Evolutionary conservation across 768 basidiomycete genomes (phyloP), one percentile per base, ranked within the genome.

Genomic region (Phanerodontia chrysosporium): DNA sequence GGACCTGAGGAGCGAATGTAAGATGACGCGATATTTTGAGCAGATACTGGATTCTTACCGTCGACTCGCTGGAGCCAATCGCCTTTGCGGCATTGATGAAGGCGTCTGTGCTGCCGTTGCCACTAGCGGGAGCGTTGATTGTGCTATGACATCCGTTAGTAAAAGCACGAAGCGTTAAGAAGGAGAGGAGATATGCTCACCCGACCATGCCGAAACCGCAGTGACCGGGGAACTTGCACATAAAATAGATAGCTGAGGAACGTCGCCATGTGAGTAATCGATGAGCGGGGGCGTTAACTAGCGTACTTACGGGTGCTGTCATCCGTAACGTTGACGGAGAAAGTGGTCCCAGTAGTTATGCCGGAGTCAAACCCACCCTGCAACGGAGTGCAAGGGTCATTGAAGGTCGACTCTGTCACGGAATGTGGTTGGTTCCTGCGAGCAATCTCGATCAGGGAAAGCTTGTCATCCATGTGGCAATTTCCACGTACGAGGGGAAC

Each of bases 361-460:
- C 80, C 80, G 21, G 81, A 82, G 68, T 82, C 81, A 59, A 84
- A 82, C 3, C 83, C 82, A 13, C 77, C 75, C 3, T 67, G 67
- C 10, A 84, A 74, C 55, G 75, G 75, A 3, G 76, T 21, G 68
- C 63, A 64, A 2, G 73, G 73, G 39, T 54, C 48, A n/a, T n/a
- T 45, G 54, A 59, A 58, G 32, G 32, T 24, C 1, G 54, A 65
- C 65, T 66, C 64, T 39, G 67, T 75, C 64, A 70, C 61, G 18
- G 63, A 65, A 63, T 64, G 65, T 6, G 10, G 51, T 35, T 51
- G 61, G 48, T 30, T 1, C 12, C 61, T 58, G 16, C 21, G 21
- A 51, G 18, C n/a, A 22, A 2, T 18, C 14, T 32, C 29, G 21
- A 48, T 24, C 3, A 25, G 46, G 13, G 24, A 8, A 48, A 5